A percentile compares a stretch with the other conserved stretches of the same genome.
Evolutionary conservation across 1,284 basidiomycete species (phyloP).

Genomic region (Pseudozyma sp.): DNA sequence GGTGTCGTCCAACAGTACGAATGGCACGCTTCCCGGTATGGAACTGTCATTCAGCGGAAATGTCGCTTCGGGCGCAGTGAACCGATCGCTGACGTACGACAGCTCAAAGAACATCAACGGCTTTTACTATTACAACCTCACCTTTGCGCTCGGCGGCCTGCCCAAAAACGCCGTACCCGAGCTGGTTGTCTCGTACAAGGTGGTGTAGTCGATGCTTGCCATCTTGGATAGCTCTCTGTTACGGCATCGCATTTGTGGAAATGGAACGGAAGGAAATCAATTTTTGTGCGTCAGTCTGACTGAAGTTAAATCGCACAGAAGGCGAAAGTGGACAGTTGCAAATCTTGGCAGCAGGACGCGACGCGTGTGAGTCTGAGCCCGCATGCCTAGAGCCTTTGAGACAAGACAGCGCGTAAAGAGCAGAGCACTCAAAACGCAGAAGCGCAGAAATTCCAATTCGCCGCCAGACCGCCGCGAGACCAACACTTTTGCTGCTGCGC

Average conservation of each 20-base stretch:
- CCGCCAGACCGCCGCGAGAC: slow-evolving; percentile 2
- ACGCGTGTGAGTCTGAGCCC: slow-evolving; percentile 15
- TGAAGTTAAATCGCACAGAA: background rate
- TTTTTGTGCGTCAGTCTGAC: background rate
- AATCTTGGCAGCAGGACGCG: slow-evolving; percentile 14
- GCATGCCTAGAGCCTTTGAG: background rate
- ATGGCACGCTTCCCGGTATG: slow-evolving; percentile 21
- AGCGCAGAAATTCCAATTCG: background rate
- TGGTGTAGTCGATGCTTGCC: slow-evolving; percentile 1
- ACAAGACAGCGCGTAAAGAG: slow-evolving; percentile 19
- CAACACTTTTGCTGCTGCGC: slow-evolving; percentile 16
- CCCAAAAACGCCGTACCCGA: slow-evolving; percentile 28
- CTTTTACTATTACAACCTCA: slow-evolving; percentile 43
- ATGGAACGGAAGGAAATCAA: background rate
- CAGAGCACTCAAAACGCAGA: background rate
- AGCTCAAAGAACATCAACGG: slow-evolving; percentile 30
- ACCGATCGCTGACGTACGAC: slow-evolving; percentile 33
- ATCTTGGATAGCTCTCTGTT: no score
- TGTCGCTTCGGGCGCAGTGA: slow-evolving; percentile 19
- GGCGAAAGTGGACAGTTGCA: slow-evolving; percentile 1
- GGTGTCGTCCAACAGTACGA: slow-evolving; percentile 25
- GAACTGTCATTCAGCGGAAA: slow-evolving; percentile 24
- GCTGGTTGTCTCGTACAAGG: slow-evolving; percentile 32
- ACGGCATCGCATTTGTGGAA: background rate
- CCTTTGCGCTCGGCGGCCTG: slow-evolving; percentile 31